Percentiles rank a stretch among this genome's conserved stretches.
phyloP scores from a whole-genome alignment of 2,329 filamentous ascomycete genomes.

The Pseudomassariella vexata region DNA sequence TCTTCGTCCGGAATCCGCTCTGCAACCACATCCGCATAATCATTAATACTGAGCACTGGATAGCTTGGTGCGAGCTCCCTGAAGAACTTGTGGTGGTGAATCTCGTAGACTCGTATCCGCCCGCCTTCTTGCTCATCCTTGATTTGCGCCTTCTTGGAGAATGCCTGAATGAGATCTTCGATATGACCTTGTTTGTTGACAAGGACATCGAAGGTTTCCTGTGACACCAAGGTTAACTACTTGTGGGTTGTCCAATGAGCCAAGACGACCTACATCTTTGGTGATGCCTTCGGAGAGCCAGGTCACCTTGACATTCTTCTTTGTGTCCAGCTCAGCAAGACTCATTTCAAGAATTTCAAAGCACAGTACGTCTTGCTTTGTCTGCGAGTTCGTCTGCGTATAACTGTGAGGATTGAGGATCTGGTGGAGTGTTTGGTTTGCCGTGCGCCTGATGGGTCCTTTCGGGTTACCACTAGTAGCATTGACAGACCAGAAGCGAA shows the following conservation, averaged over 20 bases:
- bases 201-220: slow-evolving; percentile 77
- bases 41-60: slow-evolving; percentile 75
- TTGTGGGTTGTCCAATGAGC: background rate
- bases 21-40: slow-evolving; percentile 76
- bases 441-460: slow-evolving; percentile 65
- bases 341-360: slow-evolving; percentile 95
- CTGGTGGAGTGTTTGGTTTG: slow-evolving; percentile 65
- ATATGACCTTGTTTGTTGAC: slow-evolving; percentile 82
- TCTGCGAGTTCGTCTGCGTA: slow-evolving; percentile 62
- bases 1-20: slow-evolving; percentile 76
- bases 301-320: slow-evolving; percentile 77
- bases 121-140: slow-evolving; percentile 65
- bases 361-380: slow-evolving; percentile 73
- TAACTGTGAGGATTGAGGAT: slow-evolving; percentile 75
- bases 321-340: slow-evolving; percentile 85
- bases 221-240: slow-evolving; percentile 3
- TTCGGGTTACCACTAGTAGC: slow-evolving; percentile 72
- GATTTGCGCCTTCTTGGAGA: slow-evolving; percentile 77
- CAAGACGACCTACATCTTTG: slow-evolving; percentile 65
- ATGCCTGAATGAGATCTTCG: slow-evolving; percentile 66
- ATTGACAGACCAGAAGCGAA: slow-evolving; percentile 88
- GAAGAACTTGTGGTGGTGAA: slow-evolving; percentile 76
- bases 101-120: slow-evolving; percentile 76
- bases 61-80: slow-evolving; percentile 68
- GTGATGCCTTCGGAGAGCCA: slow-evolving; percentile 86